A percentile compares a stretch with the other conserved stretches of the same genome.
phyloP scores from a whole-genome alignment of 1,139 yeast species.

The Candida tunisiensis region DNA sequence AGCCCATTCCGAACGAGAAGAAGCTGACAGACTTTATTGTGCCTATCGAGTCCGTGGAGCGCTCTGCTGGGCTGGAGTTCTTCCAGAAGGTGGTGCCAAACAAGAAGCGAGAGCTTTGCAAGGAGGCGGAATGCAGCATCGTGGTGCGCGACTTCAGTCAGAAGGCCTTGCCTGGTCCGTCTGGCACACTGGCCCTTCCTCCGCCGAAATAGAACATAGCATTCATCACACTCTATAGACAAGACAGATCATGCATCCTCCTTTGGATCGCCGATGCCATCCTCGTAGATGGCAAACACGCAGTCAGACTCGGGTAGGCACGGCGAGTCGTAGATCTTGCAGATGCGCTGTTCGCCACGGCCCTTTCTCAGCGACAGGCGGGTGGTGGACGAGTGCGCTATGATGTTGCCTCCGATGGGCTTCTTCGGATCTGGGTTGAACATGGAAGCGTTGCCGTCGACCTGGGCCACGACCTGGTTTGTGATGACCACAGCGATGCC shows the following conservation, averaged over 20 bases:
- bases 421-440: constrained; percentile 97
- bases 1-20: constrained; percentile 45
- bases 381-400: constrained; percentile 95
- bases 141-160: constrained; percentile 8
- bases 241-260: constrained; percentile 36
- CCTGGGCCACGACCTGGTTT: constrained; percentile 96
- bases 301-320: constrained; percentile 93
- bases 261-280: constrained; percentile 92
- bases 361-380: constrained; percentile 83
- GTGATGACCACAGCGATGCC: constrained; percentile 98
- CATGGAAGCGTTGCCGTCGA: constrained; percentile 72
- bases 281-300: constrained; percentile 89
- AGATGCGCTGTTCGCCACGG: constrained; percentile 78
- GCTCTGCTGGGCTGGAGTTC: constrained; percentile 71
- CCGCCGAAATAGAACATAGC: constrained; percentile 16
- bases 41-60: constrained; percentile 79
- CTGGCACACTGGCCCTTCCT: constrained; percentile 17
- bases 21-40: constrained; percentile 68
- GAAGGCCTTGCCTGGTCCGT: constrained; percentile 8
- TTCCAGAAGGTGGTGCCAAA: constrained; percentile 47
- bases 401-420: constrained; percentile 96
- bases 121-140: constrained; percentile 49
- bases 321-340: constrained; percentile 90
- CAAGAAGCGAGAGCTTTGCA: constrained; percentile 54
- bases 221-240: not conserved